Conservation (phyloP, 2,329 filamentous ascomycete species). For the Sarocladium kiliense region DNA sequence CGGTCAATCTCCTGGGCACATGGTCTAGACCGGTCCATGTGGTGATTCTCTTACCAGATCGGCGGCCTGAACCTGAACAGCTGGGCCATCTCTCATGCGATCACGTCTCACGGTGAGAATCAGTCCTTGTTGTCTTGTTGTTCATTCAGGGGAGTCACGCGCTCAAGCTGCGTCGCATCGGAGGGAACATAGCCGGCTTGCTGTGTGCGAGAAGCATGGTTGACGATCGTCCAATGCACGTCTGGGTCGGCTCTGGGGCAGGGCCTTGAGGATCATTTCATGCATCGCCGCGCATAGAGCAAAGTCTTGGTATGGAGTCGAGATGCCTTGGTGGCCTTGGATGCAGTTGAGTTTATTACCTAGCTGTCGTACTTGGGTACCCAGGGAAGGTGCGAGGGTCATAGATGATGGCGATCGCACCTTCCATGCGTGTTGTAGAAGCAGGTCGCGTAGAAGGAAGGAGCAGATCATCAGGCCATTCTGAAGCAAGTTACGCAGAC, state of each 20-base stretch:
- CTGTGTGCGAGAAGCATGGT: neutral
- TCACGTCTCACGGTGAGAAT: neutral
- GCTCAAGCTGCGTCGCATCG: neutral
- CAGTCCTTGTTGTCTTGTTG: neutral
- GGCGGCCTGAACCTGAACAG: neutral
- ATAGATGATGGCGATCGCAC: too few species aligned
- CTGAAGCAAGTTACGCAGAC: too few species aligned
- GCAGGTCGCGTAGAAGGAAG: too few species aligned
- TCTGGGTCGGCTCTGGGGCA: neutral
- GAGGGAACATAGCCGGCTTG: neutral
- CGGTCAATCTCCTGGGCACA: neutral
- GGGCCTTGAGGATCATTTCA: neutral
- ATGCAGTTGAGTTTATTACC: too few species aligned
- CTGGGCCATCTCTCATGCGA: neutral
- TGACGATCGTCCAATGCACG: neutral
- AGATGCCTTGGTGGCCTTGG: too few species aligned
- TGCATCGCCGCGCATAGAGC: too few species aligned
- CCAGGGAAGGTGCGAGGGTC: too few species aligned
- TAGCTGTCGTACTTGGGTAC: too few species aligned
- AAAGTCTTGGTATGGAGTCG: too few species aligned
- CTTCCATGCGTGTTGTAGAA: too few species aligned
- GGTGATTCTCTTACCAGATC: constrained; percentile 1
- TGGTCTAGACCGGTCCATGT: constrained; percentile 5
- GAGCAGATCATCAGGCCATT: too few species aligned
- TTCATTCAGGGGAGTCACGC: neutral